These are phyloP conservation scores for Trametes meyenii DNA, from an alignment of 768 basidiomycete species.

Conservation along the genomic window DNA sequence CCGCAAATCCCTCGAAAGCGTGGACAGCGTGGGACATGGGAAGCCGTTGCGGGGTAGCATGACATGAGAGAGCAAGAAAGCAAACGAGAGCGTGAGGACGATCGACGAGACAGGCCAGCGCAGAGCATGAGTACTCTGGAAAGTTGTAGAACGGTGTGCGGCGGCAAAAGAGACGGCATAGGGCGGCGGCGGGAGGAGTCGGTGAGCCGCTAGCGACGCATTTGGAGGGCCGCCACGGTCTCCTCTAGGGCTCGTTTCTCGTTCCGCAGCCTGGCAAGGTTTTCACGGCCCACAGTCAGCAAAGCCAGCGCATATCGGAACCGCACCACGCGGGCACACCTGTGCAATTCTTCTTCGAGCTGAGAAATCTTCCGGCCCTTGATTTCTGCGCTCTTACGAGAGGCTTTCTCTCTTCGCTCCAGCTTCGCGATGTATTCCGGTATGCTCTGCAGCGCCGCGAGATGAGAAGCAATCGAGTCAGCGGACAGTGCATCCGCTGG, in stretches of 20 bases:
- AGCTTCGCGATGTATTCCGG: slow-evolving; percentile 40
- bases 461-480: slow-evolving; percentile 31
- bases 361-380: slow-evolving; percentile 23
- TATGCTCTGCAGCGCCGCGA: slow-evolving; percentile 24
- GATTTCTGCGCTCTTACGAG: slow-evolving; percentile 36
- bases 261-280: slow-evolving; percentile 9
- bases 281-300: slow-evolving; percentile 4
- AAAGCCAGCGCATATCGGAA: slow-evolving; percentile 13
- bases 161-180: background rate
- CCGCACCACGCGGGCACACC: slow-evolving; percentile 21
- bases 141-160: background rate
- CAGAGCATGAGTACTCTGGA: slow-evolving; percentile 15
- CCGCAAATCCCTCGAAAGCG: slow-evolving; percentile 12
- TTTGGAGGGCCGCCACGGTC: slow-evolving; percentile 19
- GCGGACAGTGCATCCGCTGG: slow-evolving; percentile 24
- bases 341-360: slow-evolving; percentile 18
- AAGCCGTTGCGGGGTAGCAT: background rate
- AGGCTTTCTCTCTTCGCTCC: slow-evolving; percentile 42
- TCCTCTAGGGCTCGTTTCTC: slow-evolving; percentile 24
- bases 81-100: slow-evolving; percentile 14
- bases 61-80: slow-evolving; percentile 11
- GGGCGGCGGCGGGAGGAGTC: background rate
- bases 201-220: slow-evolving; percentile 8
- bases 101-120: slow-evolving; percentile 7
- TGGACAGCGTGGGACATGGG: slow-evolving; percentile 15